Percentiles rank a stretch among this genome's conserved stretches.
phyloP scores from a whole-genome alignment of 495 filamentous ascomycete species.

The Penicillium crystallinum region DNA sequence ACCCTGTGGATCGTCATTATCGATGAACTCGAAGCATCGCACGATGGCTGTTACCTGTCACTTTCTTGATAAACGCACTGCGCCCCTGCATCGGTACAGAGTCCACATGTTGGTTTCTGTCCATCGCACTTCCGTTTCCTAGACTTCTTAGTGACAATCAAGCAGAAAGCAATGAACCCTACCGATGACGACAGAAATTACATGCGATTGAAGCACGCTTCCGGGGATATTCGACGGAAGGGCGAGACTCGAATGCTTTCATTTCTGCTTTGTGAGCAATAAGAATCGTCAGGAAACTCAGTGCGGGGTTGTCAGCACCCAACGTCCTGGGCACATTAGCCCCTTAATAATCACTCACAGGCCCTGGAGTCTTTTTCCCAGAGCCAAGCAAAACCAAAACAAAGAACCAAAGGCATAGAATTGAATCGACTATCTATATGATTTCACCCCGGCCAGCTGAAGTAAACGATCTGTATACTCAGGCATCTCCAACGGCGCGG shows the following conservation, averaged over 20 bases:
- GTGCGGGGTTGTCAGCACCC: constrained; percentile 8
- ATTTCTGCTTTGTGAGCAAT: neutral
- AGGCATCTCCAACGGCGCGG: constrained; percentile 29
- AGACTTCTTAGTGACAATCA: neutral
- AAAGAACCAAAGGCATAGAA: too few relatives aligned
- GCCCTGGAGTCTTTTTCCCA: too few relatives aligned
- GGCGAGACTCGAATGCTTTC: constrained; percentile 3
- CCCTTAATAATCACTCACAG: constrained; percentile 5
- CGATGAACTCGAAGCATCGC: neutral
- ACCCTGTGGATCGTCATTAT: constrained; percentile 5
- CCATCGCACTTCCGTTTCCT: constrained; percentile 23
- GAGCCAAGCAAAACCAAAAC: too few relatives aligned
- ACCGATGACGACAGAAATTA: constrained; percentile 19
- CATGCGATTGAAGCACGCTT: constrained; percentile 20
- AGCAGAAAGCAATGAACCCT: neutral
- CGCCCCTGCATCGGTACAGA: constrained; percentile 14
- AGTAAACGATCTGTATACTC: constrained; percentile 26
- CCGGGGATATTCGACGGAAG: constrained; percentile 11
- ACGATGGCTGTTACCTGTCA: constrained; percentile 8
- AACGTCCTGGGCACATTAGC: neutral
- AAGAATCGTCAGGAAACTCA: neutral
- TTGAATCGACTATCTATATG: constrained; percentile 16
- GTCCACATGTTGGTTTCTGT: constrained; percentile 14
- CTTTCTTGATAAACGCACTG: constrained; percentile 19
- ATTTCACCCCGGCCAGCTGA: constrained; percentile 29